These are phyloP conservation scores for Climacium dendroides DNA, from an alignment of 225 moss, liverwort and hornwort species.

Conservation along the genomic window DNA sequence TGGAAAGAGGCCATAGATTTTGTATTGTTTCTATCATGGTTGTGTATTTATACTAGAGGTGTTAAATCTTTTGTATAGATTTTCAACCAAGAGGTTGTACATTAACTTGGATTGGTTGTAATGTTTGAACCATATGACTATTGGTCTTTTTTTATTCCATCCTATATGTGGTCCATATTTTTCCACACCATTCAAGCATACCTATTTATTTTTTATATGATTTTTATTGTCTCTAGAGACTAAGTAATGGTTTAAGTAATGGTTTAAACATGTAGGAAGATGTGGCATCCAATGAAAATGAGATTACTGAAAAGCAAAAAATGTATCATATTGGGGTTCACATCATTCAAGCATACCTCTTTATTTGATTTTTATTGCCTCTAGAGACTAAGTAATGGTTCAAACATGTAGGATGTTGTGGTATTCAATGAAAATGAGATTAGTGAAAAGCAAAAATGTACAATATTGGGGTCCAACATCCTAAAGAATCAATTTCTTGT, in stretches of 20 bases:
- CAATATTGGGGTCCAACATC: too few relatives aligned
- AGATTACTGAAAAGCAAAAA: background rate
- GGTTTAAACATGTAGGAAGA: background rate
- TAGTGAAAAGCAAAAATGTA: background rate
- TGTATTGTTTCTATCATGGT: background rate
- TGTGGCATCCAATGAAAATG: background rate
- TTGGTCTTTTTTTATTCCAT: background rate
- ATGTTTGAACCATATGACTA: background rate
- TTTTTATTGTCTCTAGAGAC: background rate
- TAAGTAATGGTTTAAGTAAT: background rate
- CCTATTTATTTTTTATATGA: background rate
- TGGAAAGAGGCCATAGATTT: conserved; percentile 23
- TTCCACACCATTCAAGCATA: background rate
- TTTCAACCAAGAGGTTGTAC: background rate
- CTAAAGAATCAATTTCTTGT: background rate
- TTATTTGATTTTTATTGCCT: background rate
- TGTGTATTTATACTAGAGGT: background rate
- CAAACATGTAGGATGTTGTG: background rate
- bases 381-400: background rate
- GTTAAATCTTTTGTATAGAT: background rate
- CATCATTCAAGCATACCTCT: background rate
- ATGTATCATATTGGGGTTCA: too few relatives aligned
- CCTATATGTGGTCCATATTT: background rate
- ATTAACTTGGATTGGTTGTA: background rate
- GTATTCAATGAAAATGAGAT: background rate